Conservation (phyloP, 2,329 filamentous ascomycete genomes). For the Knoxdaviesia proteae region DNA sequence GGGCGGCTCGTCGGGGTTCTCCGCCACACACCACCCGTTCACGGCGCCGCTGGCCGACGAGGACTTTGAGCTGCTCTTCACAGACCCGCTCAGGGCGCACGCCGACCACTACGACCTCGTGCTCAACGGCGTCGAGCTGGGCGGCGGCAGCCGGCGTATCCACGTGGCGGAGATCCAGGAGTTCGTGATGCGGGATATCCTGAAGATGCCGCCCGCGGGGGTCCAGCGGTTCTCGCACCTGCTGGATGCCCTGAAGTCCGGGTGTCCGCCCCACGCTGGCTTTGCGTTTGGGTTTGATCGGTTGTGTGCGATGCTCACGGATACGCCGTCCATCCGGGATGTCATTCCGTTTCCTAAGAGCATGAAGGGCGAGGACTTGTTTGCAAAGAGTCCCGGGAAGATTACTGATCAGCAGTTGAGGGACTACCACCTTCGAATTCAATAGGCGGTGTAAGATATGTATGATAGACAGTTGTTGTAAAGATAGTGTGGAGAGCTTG, state of each 20-base stretch:
- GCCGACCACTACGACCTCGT: constrained; percentile 94
- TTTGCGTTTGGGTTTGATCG: constrained; percentile 87
- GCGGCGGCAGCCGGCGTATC: constrained; percentile 82
- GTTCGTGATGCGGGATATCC: constrained; percentile 62
- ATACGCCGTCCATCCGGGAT: constrained; percentile 60
- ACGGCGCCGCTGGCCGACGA: constrained; percentile 56
- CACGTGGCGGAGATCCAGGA: constrained; percentile 69
- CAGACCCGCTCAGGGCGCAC: constrained; percentile 47
- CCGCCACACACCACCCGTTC: constrained; percentile 87
- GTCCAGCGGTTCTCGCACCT: constrained; percentile 72
- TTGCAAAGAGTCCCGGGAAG: constrained; percentile 57
- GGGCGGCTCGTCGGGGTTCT: constrained; percentile 59
- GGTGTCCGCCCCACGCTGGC: constrained; percentile 87
- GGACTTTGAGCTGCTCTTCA: constrained; percentile 57
- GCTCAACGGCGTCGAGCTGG: constrained; percentile 83
- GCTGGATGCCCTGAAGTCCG: constrained; percentile 58
- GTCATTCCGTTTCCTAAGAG: constrained; percentile 96
- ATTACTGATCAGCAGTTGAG: constrained; percentile 36
- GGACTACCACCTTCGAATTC: constrained; percentile 21
- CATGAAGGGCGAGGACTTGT: constrained; percentile 67
- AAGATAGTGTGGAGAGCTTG: not conserved
- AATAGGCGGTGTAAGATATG: not conserved
- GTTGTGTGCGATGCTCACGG: constrained; percentile 59
- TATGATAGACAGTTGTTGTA: not conserved
- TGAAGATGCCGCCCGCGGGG: constrained; percentile 53